Evolutionary conservation across 441 rosid genomes (phyloP), one percentile per base, ranked within the genome.

Genomic region (Cnidoscolus chayamansa): DNA sequence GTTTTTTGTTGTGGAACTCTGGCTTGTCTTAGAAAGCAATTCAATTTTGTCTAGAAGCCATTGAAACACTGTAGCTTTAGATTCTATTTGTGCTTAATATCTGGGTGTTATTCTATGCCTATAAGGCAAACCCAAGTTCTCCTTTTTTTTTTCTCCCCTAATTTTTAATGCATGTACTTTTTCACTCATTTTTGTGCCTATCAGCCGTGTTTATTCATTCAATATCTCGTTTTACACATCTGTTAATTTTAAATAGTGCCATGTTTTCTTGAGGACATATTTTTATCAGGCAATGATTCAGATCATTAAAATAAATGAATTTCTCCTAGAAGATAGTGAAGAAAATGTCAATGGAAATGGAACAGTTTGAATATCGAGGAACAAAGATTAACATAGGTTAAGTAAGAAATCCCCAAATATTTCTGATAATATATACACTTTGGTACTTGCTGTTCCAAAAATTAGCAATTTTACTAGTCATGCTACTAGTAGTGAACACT

Each of bases 241-340:
- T 25, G 37, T 47, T 50, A 15, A 1, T 10, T 43, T 12, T 43
- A 43, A 30, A 17, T 51, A 13, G 19, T 48, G 10, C 25, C 25
- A 51, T 67, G 70, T 2, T 31, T 67, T 49, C 20, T 65, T 51
- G 19, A 49, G 11, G 32, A 10, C 8, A 25, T 53, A 53, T 13
- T 67, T 17, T 67, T 17, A 67, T 10, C 40, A 51, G 56, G 32
- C 58, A 50, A 51, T 30, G 70, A 67, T n/a, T 67, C 16, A 15
- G 58, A 6, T 65, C 9, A 20, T 50, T 49, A 47, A 48, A 43
- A 43, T 64, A 10, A 19, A 67, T 31, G 25, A n/a, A 30, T 53
- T 67, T 51, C 32, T 31, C 20, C 58, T 51, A 50, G 47, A 50
- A 67, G 55, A n/a, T 15, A 8, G 30, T 49, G 32, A 31, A 67